Evolutionary conservation across 1,284 basidiomycete genomes (phyloP).

Genomic region (Ustilago sp.): DNA sequence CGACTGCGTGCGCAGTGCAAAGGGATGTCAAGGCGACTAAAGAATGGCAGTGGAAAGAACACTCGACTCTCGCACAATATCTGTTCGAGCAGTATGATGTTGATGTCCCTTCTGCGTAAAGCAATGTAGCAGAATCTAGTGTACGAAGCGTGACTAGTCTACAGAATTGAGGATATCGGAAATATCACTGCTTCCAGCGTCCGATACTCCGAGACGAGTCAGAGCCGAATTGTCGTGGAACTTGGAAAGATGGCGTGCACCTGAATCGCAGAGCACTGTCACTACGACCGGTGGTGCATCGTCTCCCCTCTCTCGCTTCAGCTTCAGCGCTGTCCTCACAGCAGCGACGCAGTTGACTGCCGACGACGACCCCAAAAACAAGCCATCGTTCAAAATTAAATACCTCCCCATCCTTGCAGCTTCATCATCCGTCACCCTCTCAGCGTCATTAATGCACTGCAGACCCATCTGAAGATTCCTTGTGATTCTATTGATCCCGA

Average conservation of each 20-base stretch:
- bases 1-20: conserved; percentile 51
- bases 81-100: conserved; percentile 26
- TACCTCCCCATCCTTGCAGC: conserved; percentile 65
- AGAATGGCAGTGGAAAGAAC: conserved; percentile 46
- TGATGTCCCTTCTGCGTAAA: not conserved
- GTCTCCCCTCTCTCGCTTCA: conserved; percentile 50
- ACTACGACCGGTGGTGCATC: conserved; percentile 60
- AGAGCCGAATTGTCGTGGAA: conserved; percentile 64
- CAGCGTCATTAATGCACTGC: conserved; percentile 62
- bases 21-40: conserved; percentile 33
- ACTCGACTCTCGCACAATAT: conserved; percentile 15
- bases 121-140: not conserved
- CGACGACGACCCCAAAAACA: conserved; percentile 95
- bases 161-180: conserved; percentile 54
- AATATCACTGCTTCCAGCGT: conserved; percentile 58
- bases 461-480: conserved; percentile 63
- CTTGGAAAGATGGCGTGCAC: conserved; percentile 65
- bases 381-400: conserved; percentile 76
- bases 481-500: conserved; percentile 74
- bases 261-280: conserved; percentile 67
- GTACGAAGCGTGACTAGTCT: not conserved
- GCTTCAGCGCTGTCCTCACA: conserved; percentile 71
- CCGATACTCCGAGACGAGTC: conserved; percentile 39
- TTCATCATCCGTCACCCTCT: conserved; percentile 64
- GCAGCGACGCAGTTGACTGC: conserved; percentile 95